phyloP scores from a whole-genome alignment of 108 stramenopile species.

The Cyclostephanos tholiformis region DNA sequence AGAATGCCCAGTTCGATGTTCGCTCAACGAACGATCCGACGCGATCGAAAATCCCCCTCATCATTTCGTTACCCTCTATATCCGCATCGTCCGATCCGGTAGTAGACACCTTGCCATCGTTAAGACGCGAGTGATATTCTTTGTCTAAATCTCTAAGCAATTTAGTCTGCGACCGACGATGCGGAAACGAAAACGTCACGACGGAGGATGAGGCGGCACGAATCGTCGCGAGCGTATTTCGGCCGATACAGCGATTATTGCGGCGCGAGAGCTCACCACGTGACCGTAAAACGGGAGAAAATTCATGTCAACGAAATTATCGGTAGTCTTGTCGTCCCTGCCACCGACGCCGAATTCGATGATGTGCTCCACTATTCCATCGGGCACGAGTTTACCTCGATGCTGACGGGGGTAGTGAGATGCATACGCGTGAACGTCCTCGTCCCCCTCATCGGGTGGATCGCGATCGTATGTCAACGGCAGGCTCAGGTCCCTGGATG shows the following conservation, averaged over 20 bases:
- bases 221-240: background rate
- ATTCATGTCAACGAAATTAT: slow-evolving; percentile 31
- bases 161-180: slow-evolving; percentile 14
- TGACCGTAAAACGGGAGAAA: slow-evolving; percentile 62
- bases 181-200: background rate
- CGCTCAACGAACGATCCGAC: slow-evolving; percentile 43
- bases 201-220: background rate
- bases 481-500: slow-evolving; percentile 47
- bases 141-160: slow-evolving; percentile 44
- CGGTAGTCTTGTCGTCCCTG: slow-evolving; percentile 7
- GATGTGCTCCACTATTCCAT: slow-evolving; percentile 61
- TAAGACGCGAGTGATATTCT: slow-evolving; percentile 34
- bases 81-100: slow-evolving; percentile 37
- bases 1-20: slow-evolving; percentile 43
- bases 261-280: background rate
- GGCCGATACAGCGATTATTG: background rate
- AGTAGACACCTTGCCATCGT: slow-evolving; percentile 41
- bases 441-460: slow-evolving; percentile 4
- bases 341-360: slow-evolving; percentile 46
- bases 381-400: slow-evolving; percentile 39
- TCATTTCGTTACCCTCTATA: background rate
- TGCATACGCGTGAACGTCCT: slow-evolving; percentile 17
- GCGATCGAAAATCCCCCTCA: slow-evolving; percentile 38
- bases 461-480: slow-evolving; percentile 52
- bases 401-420: slow-evolving; percentile 47